A percentile compares a stretch with the other conserved stretches of the same genome.
Conservation (phyloP, 768 basidiomycete species). For the Tylopilus sp. region DNA sequence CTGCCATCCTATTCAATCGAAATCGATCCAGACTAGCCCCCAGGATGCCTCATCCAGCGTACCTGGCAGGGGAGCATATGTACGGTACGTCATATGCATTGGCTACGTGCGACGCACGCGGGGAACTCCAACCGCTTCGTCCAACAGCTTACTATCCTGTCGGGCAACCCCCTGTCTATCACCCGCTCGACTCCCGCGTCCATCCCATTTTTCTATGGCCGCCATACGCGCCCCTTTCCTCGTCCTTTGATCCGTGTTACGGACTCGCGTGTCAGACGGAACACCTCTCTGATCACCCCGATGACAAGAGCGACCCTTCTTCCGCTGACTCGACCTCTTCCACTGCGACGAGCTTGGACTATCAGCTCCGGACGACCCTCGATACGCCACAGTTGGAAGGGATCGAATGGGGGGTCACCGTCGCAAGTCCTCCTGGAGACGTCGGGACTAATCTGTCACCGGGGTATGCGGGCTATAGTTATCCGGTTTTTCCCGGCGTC, state of each 20-base stretch:
- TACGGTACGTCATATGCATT: slow-evolving; percentile 15
- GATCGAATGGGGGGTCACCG: neutral
- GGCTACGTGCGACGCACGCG: neutral
- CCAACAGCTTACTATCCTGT: slow-evolving; percentile 17
- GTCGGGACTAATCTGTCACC: slow-evolving; percentile 11
- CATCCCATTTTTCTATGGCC: slow-evolving; percentile 22
- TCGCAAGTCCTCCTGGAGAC: slow-evolving; percentile 8
- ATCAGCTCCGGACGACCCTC: slow-evolving; percentile 5
- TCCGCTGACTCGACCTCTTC: slow-evolving; percentile 23
- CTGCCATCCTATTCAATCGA: neutral
- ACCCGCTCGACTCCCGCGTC: slow-evolving; percentile 10
- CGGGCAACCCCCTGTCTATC: slow-evolving; percentile 19
- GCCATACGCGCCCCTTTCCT: slow-evolving; percentile 29
- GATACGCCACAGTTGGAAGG: slow-evolving; percentile 3
- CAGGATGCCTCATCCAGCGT: slow-evolving; percentile 6
- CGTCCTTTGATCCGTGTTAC: slow-evolving; percentile 17
- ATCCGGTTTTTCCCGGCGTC: slow-evolving; percentile 16
- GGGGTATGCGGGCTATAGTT: slow-evolving; percentile 6
- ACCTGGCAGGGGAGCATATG: slow-evolving; percentile 13
- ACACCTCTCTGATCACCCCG: slow-evolving; percentile 14
- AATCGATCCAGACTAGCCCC: slow-evolving; percentile 14
- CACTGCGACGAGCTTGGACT: slow-evolving; percentile 11
- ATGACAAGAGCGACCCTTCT: slow-evolving; percentile 27
- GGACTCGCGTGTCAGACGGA: slow-evolving; percentile 8
- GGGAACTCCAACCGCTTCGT: slow-evolving; percentile 1